Evolutionary conservation across 2,329 filamentous ascomycete species (phyloP), one percentile per base, ranked within the genome.

Genomic region (Penicillium rolfsii): DNA sequence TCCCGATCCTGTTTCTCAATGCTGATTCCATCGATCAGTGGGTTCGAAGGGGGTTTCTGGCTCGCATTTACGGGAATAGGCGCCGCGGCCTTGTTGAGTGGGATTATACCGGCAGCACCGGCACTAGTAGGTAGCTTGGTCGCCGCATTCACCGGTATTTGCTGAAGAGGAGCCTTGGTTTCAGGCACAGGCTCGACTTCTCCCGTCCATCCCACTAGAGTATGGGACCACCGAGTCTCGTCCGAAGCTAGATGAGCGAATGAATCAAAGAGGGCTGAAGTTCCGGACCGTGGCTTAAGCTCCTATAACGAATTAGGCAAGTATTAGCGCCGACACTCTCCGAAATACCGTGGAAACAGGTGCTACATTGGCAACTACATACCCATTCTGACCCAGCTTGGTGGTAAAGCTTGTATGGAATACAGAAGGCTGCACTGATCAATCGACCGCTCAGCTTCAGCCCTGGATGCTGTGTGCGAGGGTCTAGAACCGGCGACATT

Each of bases 201-300:
- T 60, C 94, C 94, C 3, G 94, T 97, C 94, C 94, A 98, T 49
- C 92, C 93, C 56, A 98, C 91, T 5, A 97, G 85, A 0, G 89
- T 95, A 79, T 97, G 94, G 70, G 93, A 91, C 93, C 93, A 98
- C 22, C 89, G 88, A 2, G 89, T 89, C 46, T 90, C 84, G 58
- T 89, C 83, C n/a, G 93, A 96, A 3, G 93, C 91, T 48, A 98
- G 87, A 77, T 96, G 89, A 58, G 89, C 86, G 72, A 98, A 93
- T 9, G 93, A 93, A 76, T 97, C 93, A 78, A 96, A 96, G 36
- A 98, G 84, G 16, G 94, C 93, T 12, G 94, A 97, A 60, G 93
- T 94, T 58, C 94, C 94, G 62, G 90, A 89, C 28, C 93, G 90
- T 62, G 87, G 82, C 69, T 86, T 87, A 58, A 97, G 80, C 73